Percentiles rank a stretch among this genome's conserved stretches.
Conservation (phyloP, 805 yeast species). For the Jamesozyma jinghongensis region DNA sequence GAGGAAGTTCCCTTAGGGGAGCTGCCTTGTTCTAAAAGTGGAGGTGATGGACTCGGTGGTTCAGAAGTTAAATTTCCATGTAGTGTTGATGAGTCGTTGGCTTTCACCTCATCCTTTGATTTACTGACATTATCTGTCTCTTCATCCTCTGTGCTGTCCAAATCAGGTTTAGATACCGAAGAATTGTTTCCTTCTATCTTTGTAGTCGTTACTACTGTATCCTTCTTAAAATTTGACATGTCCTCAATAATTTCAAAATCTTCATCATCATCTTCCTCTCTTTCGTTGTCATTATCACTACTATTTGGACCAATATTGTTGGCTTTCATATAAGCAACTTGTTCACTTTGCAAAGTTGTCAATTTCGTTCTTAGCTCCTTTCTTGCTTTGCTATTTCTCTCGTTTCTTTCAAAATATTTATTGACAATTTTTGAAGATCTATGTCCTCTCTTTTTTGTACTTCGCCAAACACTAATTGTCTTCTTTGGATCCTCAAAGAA, state of each 20-base stretch:
- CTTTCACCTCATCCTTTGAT: background rate
- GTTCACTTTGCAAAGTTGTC: slow-evolving; percentile 15
- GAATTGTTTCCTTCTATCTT: too few species aligned
- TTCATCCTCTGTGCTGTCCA: too few species aligned
- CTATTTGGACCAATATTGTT: slow-evolving; percentile 3
- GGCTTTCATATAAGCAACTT: slow-evolving; percentile 8
- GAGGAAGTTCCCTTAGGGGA: background rate
- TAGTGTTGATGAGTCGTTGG: background rate
- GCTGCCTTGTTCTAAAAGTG: background rate
- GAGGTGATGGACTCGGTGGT: slow-evolving; percentile 4
- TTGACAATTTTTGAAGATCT: slow-evolving; percentile 14
- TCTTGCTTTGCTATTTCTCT: slow-evolving; percentile 19
- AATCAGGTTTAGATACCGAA: too few species aligned
- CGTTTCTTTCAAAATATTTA: slow-evolving; percentile 22
- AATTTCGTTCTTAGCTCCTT: slow-evolving; percentile 19
- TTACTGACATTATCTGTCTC: background rate
- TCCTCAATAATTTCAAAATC: slow-evolving; percentile 28
- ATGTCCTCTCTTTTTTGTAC: slow-evolving; percentile 13
- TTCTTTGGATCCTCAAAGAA: slow-evolving; percentile 43
- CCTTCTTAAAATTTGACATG: slow-evolving; percentile 4
- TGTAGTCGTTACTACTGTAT: too few species aligned
- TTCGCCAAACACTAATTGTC: slow-evolving; percentile 44
- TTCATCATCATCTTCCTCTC: slow-evolving; percentile 16
- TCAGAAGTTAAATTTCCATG: slow-evolving; percentile 2
- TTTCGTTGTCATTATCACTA: slow-evolving; percentile 5